A percentile compares a stretch with the other conserved stretches of the same genome.
phyloP scores from a whole-genome alignment of 768 basidiomycete genomes.

The Tylopilus sp. region DNA sequence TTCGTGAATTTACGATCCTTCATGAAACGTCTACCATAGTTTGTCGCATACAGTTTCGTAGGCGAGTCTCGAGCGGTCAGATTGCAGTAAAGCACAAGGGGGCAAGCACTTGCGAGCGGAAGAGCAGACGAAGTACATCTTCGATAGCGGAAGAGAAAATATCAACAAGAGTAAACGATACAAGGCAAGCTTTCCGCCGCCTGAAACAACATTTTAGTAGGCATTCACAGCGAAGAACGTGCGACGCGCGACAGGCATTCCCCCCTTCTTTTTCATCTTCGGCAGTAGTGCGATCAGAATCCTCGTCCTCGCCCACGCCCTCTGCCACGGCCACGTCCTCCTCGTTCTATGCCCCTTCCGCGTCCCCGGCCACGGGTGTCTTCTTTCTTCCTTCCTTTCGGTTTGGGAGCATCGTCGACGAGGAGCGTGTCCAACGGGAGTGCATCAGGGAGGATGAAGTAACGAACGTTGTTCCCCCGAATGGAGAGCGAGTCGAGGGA shows the following conservation, averaged over 20 bases:
- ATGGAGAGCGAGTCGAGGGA: slow-evolving; percentile 90
- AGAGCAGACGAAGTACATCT: too few species aligned
- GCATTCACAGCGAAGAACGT: slow-evolving; percentile 20
- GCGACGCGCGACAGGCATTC: neutral
- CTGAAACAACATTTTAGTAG: slow-evolving; percentile 20
- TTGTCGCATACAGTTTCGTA: too few species aligned
- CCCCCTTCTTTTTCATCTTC: slow-evolving; percentile 5
- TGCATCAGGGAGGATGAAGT: slow-evolving; percentile 96
- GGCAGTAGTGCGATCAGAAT: slow-evolving; percentile 16
- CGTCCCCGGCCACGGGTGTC: slow-evolving; percentile 64
- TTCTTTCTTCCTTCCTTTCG: slow-evolving; percentile 90
- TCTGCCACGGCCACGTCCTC: slow-evolving; percentile 54
- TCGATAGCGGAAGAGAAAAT: slow-evolving; percentile 5
- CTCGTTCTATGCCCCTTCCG: slow-evolving; percentile 47
- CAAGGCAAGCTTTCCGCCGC: slow-evolving; percentile 19
- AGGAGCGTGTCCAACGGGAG: slow-evolving; percentile 94
- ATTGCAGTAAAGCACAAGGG: too few species aligned
- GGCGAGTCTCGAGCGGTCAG: too few species aligned
- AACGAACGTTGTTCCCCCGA: slow-evolving; percentile 94
- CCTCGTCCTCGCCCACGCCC: slow-evolving; percentile 51
- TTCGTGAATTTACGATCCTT: too few species aligned
- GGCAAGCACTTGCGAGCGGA: too few species aligned
- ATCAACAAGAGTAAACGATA: slow-evolving; percentile 14
- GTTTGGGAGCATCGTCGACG: slow-evolving; percentile 97
- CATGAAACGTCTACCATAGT: too few species aligned